phyloP scores from a whole-genome alignment of 345 rosid species.

The Salix udensis region DNA sequence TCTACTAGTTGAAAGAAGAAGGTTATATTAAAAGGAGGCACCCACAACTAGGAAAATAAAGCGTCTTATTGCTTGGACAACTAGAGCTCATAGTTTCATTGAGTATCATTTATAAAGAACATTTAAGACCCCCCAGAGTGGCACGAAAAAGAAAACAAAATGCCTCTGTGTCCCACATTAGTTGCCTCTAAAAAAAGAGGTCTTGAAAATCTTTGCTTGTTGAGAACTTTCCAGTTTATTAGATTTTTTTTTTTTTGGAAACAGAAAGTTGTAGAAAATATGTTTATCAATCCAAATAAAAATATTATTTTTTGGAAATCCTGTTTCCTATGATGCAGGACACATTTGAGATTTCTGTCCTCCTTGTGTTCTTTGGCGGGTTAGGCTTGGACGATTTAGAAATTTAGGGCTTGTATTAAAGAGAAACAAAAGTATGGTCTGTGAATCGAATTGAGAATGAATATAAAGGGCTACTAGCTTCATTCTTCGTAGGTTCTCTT shows the following conservation, averaged over 20 bases:
- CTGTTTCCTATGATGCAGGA: background rate
- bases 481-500: too few species aligned
- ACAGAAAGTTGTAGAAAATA: background rate
- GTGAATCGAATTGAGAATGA: background rate
- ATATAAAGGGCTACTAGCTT: too few species aligned
- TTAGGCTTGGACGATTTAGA: background rate
- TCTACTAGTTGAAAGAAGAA: background rate
- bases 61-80: background rate
- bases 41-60: background rate
- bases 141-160: background rate
- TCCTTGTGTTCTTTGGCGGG: background rate
- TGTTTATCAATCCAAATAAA: too few species aligned
- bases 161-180: background rate
- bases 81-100: background rate
- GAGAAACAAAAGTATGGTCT: background rate
- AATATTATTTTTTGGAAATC: too few species aligned
- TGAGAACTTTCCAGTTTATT: too few species aligned
- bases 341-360: background rate
- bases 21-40: background rate
- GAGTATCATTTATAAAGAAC: background rate
- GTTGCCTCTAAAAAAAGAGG: background rate
- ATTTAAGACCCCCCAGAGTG: background rate
- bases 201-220: background rate
- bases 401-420: background rate
- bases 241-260: too few species aligned